Evolutionary conservation across 305 asterid species (phyloP), one percentile per base, ranked within the genome.

Genomic region (Nicotiana rustica): DNA sequence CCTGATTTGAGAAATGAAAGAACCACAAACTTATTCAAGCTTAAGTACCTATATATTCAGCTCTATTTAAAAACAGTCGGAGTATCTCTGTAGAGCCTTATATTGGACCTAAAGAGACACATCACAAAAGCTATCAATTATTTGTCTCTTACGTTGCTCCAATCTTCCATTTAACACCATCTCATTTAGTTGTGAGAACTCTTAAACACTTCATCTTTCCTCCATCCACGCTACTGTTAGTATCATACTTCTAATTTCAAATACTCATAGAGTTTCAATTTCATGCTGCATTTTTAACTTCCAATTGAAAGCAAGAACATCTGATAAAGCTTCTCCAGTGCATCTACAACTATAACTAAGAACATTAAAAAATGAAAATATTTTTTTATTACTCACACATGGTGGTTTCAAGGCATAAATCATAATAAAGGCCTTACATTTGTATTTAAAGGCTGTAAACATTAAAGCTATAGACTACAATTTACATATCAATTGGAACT

Each of bases 301-400:
- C 60, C 18, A 14, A 55, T 15, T 55, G 17, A 3, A 52, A 14
- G 79, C 44, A 15, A 25, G 44, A 75, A 49, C 44, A 41, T 41
- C 49, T 8, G 49, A 41, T 15, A 18, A 49, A 75, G 17, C 44
- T 75, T 75, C 49, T 49, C 44, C 31, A 14, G 44, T 25, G 64
- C 18, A 75, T 75, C 25, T 49, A 49, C 64, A 75, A 12, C 79
- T 75, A 25, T 49, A 49, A 25, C 64, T 13, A 75, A 75, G 79
- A 75, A 49, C 44, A 21, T 47, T 0, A 9, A 73, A 49, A 47
- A 49, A 49, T 25, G 44, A 47, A 49, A 38, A 17, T 7, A 57
- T 49, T 21, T 14, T 49, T 75, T 14, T 6, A 62, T 25, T 52
- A 75, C 79, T 49, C 64, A 49, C 29, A 14, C 64, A 75, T 49